phyloP scores from a whole-genome alignment of 164 flowering plant species.

The Vitis rotundifolia region DNA sequence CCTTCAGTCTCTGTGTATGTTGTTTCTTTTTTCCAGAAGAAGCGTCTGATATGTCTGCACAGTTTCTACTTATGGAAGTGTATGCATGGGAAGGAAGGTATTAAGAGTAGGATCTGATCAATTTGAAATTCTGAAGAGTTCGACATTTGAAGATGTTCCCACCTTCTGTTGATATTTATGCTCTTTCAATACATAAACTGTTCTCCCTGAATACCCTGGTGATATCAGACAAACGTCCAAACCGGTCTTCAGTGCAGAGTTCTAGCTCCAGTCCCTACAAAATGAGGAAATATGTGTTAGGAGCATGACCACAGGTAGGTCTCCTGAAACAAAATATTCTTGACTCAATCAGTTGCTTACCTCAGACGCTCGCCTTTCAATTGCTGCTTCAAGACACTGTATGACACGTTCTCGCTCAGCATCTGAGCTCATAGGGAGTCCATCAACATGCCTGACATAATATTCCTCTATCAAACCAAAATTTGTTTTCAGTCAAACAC shows the following conservation, averaged over 20 bases:
- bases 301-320: neutral
- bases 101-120: constrained; percentile 56
- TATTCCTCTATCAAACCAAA: constrained; percentile 55
- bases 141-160: constrained; percentile 64
- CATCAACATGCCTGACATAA: constrained; percentile 85
- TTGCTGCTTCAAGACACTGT: constrained; percentile 78
- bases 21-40: constrained; percentile 4
- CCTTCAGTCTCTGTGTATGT: neutral
- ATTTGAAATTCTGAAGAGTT: constrained; percentile 44
- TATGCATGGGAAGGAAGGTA: neutral
- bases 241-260: constrained; percentile 65
- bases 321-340: neutral
- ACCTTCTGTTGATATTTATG: constrained; percentile 68
- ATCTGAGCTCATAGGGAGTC: constrained; percentile 80
- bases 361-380: constrained; percentile 81
- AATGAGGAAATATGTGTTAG: constrained; percentile 1
- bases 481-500: neutral
- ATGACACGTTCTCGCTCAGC: constrained; percentile 45
- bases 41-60: constrained; percentile 16
- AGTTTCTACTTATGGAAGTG: constrained; percentile 8
- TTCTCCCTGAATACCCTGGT: constrained; percentile 87
- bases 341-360: constrained; percentile 25
- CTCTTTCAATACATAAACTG: constrained; percentile 66
- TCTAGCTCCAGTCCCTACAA: constrained; percentile 79
- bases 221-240: constrained; percentile 85